Evolutionary conservation across 2,329 filamentous ascomycete species (phyloP).

Genomic region (Sphaerulina populicola): DNA sequence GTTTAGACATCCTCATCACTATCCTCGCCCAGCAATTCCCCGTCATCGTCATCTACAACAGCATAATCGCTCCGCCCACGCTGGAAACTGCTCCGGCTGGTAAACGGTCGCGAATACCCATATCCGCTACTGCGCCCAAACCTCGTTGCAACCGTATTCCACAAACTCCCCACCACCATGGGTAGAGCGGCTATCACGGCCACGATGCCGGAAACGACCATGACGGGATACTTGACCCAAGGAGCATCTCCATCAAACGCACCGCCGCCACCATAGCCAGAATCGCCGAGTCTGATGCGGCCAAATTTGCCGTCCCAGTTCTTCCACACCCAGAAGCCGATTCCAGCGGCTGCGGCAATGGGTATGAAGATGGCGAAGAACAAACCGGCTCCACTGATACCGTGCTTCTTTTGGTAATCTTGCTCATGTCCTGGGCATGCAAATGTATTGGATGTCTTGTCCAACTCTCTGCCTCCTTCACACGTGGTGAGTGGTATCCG

Average conservation of each 20-base stretch:
- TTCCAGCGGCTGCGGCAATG: slow-evolving; percentile 58
- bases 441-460: slow-evolving; percentile 54
- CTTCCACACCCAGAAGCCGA: slow-evolving; percentile 76
- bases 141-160: slow-evolving; percentile 52
- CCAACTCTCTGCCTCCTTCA: slow-evolving; percentile 62
- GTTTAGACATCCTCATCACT: slow-evolving; percentile 70
- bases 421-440: slow-evolving; percentile 73
- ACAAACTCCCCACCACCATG: slow-evolving; percentile 62
- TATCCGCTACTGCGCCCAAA: slow-evolving; percentile 44
- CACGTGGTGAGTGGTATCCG: slow-evolving; percentile 87
- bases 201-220: slow-evolving; percentile 47
- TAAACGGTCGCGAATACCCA: slow-evolving; percentile 61
- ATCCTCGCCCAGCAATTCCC: slow-evolving; percentile 75
- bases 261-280: slow-evolving; percentile 29
- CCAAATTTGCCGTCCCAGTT: slow-evolving; percentile 89
- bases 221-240: slow-evolving; percentile 68
- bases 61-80: slow-evolving; percentile 80
- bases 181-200: slow-evolving; percentile 50
- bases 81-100: slow-evolving; percentile 81
- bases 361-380: slow-evolving; percentile 81
- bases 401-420: slow-evolving; percentile 66
- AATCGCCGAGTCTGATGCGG: slow-evolving; percentile 75
- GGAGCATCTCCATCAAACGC: slow-evolving; percentile 60
- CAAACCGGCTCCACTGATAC: slow-evolving; percentile 62
- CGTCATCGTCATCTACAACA: slow-evolving; percentile 84